These are phyloP conservation scores for Piper longum DNA, from an alignment of 164 flowering plant species.

Conservation along the genomic window DNA sequence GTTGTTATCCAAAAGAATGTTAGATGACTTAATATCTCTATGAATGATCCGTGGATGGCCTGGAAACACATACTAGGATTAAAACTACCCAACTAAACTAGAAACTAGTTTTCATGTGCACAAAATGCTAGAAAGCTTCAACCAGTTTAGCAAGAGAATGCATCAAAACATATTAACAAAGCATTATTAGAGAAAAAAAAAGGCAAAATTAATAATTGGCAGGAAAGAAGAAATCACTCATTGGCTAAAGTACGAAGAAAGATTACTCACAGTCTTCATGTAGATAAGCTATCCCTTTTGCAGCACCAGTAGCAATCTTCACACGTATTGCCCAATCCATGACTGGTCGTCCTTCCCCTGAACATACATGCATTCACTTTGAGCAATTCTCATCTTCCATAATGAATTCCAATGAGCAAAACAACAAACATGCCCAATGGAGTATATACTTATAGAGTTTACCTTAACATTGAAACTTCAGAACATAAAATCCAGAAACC, in stretches of 20 bases:
- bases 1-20: slow-evolving; percentile 69
- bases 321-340: slow-evolving; percentile 65
- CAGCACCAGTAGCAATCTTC: slow-evolving; percentile 73
- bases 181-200: neutral
- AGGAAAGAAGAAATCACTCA: neutral
- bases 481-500: neutral
- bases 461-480: no score
- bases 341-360: slow-evolving; percentile 46
- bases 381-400: neutral
- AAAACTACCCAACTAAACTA: neutral
- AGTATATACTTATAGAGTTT: neutral
- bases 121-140: neutral
- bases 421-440: neutral
- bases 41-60: slow-evolving; percentile 91
- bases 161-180: neutral
- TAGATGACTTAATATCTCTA: slow-evolving; percentile 88
- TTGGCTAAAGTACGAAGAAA: neutral
- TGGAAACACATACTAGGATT: slow-evolving; percentile 9
- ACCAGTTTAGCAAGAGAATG: neutral
- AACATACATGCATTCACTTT: neutral
- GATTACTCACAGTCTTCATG: slow-evolving; percentile 75
- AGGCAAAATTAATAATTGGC: neutral
- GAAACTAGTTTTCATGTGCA: neutral
- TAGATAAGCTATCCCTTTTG: slow-evolving; percentile 84
- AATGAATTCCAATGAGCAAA: neutral